These are phyloP conservation scores for Yamagishiella unicocca DNA, from an alignment of 139 green algal genomes.

Conservation along the genomic window DNA sequence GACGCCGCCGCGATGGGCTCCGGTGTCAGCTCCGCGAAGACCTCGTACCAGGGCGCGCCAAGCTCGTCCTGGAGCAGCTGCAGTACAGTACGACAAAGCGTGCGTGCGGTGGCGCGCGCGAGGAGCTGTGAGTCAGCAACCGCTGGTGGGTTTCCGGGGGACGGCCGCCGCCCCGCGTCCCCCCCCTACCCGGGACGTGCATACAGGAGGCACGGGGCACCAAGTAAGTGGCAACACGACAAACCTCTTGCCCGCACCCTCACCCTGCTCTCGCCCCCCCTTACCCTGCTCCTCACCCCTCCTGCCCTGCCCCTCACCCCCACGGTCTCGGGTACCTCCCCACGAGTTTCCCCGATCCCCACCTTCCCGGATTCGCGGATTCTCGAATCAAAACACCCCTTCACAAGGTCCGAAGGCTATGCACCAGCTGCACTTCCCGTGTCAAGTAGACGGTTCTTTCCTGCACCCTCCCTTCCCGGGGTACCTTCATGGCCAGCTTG, in stretches of 20 bases:
- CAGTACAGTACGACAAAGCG: constrained; percentile 38
- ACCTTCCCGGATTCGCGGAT: too few relatives aligned
- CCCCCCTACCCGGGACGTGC: too few relatives aligned
- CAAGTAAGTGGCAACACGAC: too few relatives aligned
- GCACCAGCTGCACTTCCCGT: too few relatives aligned
- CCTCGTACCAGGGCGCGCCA: constrained; percentile 85
- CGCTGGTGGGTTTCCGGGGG: too few relatives aligned
- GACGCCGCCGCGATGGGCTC: constrained; percentile 93
- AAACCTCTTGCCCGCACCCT: background rate
- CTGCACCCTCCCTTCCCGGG: constrained; percentile 20
- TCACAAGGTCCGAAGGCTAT: too few relatives aligned
- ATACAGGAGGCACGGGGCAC: too few relatives aligned
- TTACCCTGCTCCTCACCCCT: background rate
- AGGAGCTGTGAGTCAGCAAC: too few relatives aligned
- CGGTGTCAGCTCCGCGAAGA: constrained; percentile 89
- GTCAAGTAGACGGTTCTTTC: too few relatives aligned
- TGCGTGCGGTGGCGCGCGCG: background rate
- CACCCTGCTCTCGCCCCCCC: background rate
- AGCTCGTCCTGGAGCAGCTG: constrained; percentile 86
- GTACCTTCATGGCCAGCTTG: constrained; percentile 65
- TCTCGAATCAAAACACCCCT: too few relatives aligned
- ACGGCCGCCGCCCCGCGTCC: too few relatives aligned
- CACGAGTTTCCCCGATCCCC: too few relatives aligned
- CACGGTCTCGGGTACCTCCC: background rate
- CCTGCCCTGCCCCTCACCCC: background rate